These are phyloP conservation scores for Filobasidium wieringae DNA, from an alignment of 768 basidiomycete species.

Conservation along the genomic window DNA sequence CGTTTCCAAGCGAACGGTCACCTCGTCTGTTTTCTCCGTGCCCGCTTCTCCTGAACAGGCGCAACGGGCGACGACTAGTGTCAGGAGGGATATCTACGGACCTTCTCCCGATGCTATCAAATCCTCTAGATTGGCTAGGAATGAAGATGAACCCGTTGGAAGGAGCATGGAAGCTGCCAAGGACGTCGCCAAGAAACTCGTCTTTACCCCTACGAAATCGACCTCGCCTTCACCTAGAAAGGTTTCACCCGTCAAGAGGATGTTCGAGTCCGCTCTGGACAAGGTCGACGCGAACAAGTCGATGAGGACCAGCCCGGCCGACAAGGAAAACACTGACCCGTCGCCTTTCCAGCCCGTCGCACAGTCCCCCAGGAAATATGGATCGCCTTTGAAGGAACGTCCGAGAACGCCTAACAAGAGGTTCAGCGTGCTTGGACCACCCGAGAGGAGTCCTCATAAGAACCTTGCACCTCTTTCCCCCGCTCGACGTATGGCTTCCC, in stretches of 20 bases:
- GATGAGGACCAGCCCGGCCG: background rate
- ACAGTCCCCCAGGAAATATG: background rate
- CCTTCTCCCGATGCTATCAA: conserved; percentile 31
- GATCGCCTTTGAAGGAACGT: background rate
- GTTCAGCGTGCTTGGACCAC: conserved; percentile 4
- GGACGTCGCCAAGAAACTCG: conserved; percentile 35
- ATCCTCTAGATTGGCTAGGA: conserved; percentile 3
- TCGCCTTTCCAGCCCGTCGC: background rate
- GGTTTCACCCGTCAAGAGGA: conserved; percentile 7
- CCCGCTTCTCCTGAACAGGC: conserved; percentile 10
- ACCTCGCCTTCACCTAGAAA: background rate
- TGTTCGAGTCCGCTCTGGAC: background rate
- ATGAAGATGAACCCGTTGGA: background rate
- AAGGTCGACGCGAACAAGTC: conserved; percentile 1
- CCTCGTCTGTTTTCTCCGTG: background rate
- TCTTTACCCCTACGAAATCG: conserved; percentile 22
- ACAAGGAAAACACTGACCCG: background rate
- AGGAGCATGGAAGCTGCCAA: conserved; percentile 27
- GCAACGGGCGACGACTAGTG: conserved; percentile 5
- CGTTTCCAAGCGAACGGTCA: background rate
- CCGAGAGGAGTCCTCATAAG: conserved; percentile 2
- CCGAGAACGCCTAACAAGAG: background rate
- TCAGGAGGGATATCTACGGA: conserved; percentile 33
- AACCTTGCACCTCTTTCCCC: conserved; percentile 5
- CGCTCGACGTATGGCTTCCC: conserved; percentile 1